A percentile compares a stretch with the other conserved stretches of the same genome.
Conservation (phyloP, 768 basidiomycete genomes). For the Pleurotus cornucopiae region DNA sequence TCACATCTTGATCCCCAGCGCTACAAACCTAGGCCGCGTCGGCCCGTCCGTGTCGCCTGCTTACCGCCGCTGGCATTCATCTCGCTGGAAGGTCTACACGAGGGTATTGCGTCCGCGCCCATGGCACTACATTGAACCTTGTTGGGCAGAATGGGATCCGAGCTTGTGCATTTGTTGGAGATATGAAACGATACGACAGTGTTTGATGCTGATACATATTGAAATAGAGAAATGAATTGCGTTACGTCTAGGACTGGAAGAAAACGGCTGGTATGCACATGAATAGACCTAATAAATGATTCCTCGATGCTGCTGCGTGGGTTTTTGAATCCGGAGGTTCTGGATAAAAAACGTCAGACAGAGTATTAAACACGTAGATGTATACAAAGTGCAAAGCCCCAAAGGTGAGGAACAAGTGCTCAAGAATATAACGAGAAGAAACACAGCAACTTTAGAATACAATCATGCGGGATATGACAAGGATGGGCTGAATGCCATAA, state of each 20-base stretch:
- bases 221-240: not conserved
- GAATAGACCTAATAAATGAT: slow-evolving; percentile 1
- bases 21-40: too few relatives aligned
- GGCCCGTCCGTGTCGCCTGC: too few relatives aligned
- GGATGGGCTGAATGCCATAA: not conserved
- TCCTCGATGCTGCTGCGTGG: slow-evolving; percentile 1
- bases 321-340: not conserved
- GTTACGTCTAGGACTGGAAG: slow-evolving; percentile 1
- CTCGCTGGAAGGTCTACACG: too few relatives aligned
- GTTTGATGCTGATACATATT: slow-evolving; percentile 4
- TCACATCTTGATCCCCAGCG: too few relatives aligned
- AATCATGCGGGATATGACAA: slow-evolving; percentile 3
- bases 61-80: too few relatives aligned
- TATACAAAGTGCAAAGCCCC: not conserved
- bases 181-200: slow-evolving; percentile 3
- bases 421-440: not conserved
- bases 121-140: not conserved
- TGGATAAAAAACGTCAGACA: slow-evolving; percentile 5
- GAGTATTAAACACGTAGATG: not conserved
- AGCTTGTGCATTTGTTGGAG: not conserved
- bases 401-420: not conserved
- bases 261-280: slow-evolving; percentile 5
- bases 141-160: too few relatives aligned
- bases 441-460: not conserved
- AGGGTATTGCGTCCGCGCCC: not conserved